Percentiles rank a stretch among this genome's conserved stretches.
Evolutionary conservation across 176 grass and related monocot genomes (phyloP).

Genomic region (Rhynchospora pubera): DNA sequence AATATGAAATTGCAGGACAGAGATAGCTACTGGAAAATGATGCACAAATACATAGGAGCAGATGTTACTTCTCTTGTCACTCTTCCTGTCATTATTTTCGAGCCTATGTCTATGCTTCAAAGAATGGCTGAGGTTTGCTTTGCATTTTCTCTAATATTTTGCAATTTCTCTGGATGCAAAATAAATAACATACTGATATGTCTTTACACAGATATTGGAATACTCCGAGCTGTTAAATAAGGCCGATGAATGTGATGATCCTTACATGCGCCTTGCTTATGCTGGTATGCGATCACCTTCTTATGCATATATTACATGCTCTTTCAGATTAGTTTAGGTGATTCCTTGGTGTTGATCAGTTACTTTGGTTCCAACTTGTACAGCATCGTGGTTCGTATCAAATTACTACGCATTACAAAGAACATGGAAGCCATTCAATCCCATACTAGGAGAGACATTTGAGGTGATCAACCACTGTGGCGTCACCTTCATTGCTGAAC

Average conservation of each 20-base stretch:
- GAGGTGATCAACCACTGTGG: conserved; percentile 88
- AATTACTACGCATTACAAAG: conserved; percentile 69
- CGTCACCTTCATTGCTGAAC: conserved; percentile 74
- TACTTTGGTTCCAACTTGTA: conserved; percentile 27
- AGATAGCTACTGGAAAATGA: conserved; percentile 99
- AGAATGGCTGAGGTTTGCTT: conserved; percentile 90
- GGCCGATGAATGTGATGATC: conserved; percentile 96
- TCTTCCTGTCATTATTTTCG: conserved; percentile 97
- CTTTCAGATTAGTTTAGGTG: neutral
- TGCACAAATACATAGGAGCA: conserved; percentile 92
- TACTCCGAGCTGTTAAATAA: conserved; percentile 86
- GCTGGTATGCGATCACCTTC: conserved; percentile 38
- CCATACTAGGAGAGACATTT: conserved; percentile 92
- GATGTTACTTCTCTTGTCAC: conserved; percentile 99
- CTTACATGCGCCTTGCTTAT: conserved; percentile 84
- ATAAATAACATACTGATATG: conserved; percentile 17
- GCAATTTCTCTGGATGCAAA: neutral
- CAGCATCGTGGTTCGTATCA: conserved; percentile 95
- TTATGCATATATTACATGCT: neutral
- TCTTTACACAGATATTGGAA: conserved; percentile 65
- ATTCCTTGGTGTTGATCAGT: neutral
- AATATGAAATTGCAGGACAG: conserved; percentile 56
- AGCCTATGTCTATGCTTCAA: conserved; percentile 93
- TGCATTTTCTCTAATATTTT: neutral
- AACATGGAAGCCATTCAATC: conserved; percentile 97